phyloP scores from a whole-genome alignment of 345 rosid species.

The Syzygium aqueum region DNA sequence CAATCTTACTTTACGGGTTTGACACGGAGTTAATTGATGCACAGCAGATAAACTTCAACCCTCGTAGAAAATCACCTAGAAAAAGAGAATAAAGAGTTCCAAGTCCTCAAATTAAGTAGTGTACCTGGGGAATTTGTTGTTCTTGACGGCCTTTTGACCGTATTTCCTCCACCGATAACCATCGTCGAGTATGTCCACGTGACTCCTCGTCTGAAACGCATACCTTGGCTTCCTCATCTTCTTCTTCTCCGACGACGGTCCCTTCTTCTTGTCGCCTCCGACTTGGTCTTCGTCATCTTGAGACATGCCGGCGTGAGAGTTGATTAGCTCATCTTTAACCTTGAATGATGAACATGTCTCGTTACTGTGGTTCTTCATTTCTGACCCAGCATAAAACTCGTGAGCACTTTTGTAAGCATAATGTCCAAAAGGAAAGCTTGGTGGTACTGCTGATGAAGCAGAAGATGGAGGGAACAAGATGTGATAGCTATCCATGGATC shows the following conservation, averaged over 20 bases:
- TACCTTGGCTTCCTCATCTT: conserved; percentile 15
- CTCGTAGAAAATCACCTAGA: neutral
- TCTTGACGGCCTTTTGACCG: conserved; percentile 33
- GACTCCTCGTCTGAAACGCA: conserved; percentile 36
- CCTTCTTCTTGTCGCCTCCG: conserved; percentile 14
- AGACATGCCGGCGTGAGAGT: neutral
- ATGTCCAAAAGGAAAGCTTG: neutral
- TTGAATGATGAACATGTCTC: too few species aligned
- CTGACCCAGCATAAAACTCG: neutral
- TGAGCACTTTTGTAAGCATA: neutral
- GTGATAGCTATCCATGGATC: neutral
- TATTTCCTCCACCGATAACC: conserved; percentile 40
- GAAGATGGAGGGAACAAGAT: conserved; percentile 2
- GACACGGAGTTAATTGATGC: neutral
- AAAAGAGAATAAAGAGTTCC: neutral
- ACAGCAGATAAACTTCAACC: neutral
- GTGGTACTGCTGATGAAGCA: neutral
- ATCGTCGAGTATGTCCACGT: conserved; percentile 31
- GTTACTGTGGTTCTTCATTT: neutral
- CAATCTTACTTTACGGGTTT: neutral
- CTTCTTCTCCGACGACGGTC: conserved; percentile 2
- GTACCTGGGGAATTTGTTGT: conserved; percentile 8
- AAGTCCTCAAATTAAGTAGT: neutral
- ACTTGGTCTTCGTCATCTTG: neutral
- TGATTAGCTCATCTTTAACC: neutral